phyloP scores from a whole-genome alignment of 2,329 filamentous ascomycete species.

The Colletotrichum musicola region DNA sequence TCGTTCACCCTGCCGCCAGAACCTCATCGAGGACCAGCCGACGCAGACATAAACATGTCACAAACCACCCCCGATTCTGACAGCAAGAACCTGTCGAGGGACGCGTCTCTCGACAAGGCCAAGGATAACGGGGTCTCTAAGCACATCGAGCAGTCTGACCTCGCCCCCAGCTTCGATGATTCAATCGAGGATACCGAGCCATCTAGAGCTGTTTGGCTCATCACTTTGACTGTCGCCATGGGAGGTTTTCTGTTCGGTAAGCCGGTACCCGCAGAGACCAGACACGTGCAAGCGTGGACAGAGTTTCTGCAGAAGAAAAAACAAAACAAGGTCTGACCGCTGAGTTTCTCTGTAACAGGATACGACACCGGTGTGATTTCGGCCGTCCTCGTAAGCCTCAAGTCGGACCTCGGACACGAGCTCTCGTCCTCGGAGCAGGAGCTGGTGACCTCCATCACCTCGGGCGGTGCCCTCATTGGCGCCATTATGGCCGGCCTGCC shows the following conservation, averaged over 20 bases:
- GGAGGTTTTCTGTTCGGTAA: constrained; percentile 45
- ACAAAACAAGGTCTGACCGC: neutral
- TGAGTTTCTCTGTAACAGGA: constrained; percentile 42
- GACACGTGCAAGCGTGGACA: neutral
- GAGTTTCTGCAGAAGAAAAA: neutral
- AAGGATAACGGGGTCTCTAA: constrained; percentile 12
- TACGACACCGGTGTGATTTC: constrained; percentile 65
- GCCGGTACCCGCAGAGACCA: neutral
- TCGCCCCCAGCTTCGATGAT: constrained; percentile 41
- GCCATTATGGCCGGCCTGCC: constrained; percentile 53
- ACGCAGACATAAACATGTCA: constrained; percentile 5
- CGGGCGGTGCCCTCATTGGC: constrained; percentile 60
- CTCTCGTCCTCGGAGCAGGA: constrained; percentile 61
- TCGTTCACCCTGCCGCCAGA: fast-evolving
- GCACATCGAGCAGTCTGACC: constrained; percentile 43
- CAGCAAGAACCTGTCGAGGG: constrained; percentile 12
- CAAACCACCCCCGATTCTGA: constrained; percentile 14
- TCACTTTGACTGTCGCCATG: constrained; percentile 45
- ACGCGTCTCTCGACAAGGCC: constrained; percentile 17
- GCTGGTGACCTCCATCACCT: constrained; percentile 65
- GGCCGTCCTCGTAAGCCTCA: constrained; percentile 58
- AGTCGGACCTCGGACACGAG: constrained; percentile 54
- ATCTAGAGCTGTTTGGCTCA: constrained; percentile 44
- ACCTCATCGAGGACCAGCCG: neutral
- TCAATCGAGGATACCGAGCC: constrained; percentile 45